Conservation (phyloP, 2,329 filamentous ascomycete species). For the Corynespora cassiicola region DNA sequence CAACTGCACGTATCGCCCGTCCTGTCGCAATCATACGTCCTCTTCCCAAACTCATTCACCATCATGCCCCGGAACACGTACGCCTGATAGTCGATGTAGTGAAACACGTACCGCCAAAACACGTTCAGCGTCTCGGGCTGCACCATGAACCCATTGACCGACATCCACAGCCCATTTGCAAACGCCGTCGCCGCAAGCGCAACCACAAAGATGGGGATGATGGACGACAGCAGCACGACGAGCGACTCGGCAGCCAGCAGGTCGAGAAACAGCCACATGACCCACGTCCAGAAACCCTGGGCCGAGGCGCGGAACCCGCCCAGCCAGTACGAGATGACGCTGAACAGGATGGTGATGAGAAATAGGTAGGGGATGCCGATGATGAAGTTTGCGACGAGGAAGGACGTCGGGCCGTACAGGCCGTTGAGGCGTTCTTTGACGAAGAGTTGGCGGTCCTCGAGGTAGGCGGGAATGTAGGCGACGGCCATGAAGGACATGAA, state of each 20-base stretch:
- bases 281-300: slow-evolving; percentile 75
- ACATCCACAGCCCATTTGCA: slow-evolving; percentile 90
- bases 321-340: slow-evolving; percentile 79
- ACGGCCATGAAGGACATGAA: slow-evolving; percentile 62
- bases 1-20: slow-evolving; percentile 60
- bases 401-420: slow-evolving; percentile 75
- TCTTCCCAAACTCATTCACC: slow-evolving; percentile 79
- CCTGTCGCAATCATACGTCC: slow-evolving; percentile 67
- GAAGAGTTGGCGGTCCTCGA: slow-evolving; percentile 78
- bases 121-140: slow-evolving; percentile 74
- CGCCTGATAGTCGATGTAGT: slow-evolving; percentile 84
- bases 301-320: slow-evolving; percentile 73
- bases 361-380: slow-evolving; percentile 84
- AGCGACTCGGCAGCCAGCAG: slow-evolving; percentile 82
- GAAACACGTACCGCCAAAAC: slow-evolving; percentile 87
- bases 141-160: slow-evolving; percentile 82
- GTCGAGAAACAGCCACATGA: slow-evolving; percentile 86
- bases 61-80: slow-evolving; percentile 95
- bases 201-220: slow-evolving; percentile 82
- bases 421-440: slow-evolving; percentile 83
- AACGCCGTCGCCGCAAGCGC: slow-evolving; percentile 81
- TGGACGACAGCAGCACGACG: slow-evolving; percentile 75
- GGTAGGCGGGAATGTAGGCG: slow-evolving; percentile 80
- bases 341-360: slow-evolving; percentile 77
- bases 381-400: slow-evolving; percentile 80